Percentiles rank a stretch among this genome's conserved stretches.
These are phyloP conservation scores for Trifolium fragiferum DNA, from an alignment of 306 rosid species.

Conservation along the genomic window DNA sequence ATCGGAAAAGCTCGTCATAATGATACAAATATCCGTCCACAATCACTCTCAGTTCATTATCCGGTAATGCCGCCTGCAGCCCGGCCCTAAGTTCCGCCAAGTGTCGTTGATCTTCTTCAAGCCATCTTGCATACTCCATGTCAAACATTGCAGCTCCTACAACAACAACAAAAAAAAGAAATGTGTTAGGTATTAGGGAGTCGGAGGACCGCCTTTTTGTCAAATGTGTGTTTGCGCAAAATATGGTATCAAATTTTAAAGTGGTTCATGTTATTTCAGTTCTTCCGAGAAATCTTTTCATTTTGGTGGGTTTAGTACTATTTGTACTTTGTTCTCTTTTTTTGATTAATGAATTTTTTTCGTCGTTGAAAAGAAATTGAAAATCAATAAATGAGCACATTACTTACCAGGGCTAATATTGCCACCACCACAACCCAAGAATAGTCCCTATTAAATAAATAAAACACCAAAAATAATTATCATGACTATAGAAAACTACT, in stretches of 20 bases:
- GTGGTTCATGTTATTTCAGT: too few species aligned
- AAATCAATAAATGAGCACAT: conserved; percentile 3
- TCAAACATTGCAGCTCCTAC: conserved; percentile 93
- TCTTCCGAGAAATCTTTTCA: too few species aligned
- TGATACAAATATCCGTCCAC: conserved; percentile 75
- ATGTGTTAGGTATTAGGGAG: too few species aligned
- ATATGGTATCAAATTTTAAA: too few species aligned
- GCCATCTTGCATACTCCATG: conserved; percentile 92
- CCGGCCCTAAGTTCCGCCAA: conserved; percentile 72
- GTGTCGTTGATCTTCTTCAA: conserved; percentile 85
- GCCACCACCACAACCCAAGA: conserved; percentile 68
- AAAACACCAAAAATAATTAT: conserved; percentile 23
- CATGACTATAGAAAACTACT: background rate
- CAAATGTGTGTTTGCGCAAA: too few species aligned
- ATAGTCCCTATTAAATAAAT: conserved; percentile 60
- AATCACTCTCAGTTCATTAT: conserved; percentile 60
- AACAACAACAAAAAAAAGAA: too few species aligned
- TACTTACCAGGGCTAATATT: conserved; percentile 78
- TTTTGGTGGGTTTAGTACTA: too few species aligned
- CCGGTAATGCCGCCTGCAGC: conserved; percentile 65
- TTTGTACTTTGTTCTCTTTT: too few species aligned
- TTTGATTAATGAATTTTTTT: too few species aligned
- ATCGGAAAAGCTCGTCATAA: conserved; percentile 76
- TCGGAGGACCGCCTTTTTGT: too few species aligned
- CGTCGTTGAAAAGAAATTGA: too few species aligned